These are phyloP conservation scores for Penicillium sp. DNA, from an alignment of 2,329 filamentous ascomycete genomes.

Conservation along the genomic window DNA sequence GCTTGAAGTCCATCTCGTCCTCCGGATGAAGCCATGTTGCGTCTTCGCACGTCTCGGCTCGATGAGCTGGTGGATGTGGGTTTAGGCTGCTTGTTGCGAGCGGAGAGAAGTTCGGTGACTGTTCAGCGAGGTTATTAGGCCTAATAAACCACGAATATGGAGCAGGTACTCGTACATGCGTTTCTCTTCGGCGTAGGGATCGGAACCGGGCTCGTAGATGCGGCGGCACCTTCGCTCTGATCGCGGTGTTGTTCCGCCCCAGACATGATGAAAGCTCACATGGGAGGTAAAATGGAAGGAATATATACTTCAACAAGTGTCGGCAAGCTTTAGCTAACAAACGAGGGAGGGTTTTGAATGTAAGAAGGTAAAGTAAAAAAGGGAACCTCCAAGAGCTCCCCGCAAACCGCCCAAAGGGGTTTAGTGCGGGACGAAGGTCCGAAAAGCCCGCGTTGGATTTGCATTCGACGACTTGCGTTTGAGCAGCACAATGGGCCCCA, in stretches of 20 bases:
- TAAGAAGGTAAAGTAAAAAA: not conserved
- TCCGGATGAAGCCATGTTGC: conserved; percentile 34
- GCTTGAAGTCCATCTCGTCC: conserved; percentile 61
- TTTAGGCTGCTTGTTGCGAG: conserved; percentile 45
- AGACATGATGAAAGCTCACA: conserved; percentile 1
- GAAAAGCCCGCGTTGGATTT: conserved; percentile 10
- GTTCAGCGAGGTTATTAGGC: not conserved
- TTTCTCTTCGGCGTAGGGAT: conserved; percentile 34
- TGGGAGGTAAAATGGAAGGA: not conserved
- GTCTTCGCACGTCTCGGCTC: conserved; percentile 15
- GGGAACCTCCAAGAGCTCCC: conserved; percentile 10
- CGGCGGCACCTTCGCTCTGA: not conserved
- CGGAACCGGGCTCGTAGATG: not conserved
- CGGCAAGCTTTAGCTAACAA: not conserved
- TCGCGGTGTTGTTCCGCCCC: not conserved
- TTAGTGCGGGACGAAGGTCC: conserved; percentile 32
- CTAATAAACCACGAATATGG: not conserved
- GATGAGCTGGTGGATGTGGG: conserved; percentile 16
- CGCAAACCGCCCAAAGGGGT: conserved; percentile 26
- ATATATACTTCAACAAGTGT: not conserved
- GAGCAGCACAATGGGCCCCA: conserved; percentile 37
- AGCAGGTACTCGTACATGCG: conserved; percentile 31
- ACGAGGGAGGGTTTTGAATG: not conserved
- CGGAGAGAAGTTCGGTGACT: conserved; percentile 58
- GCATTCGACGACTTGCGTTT: conserved; percentile 1